phyloP scores from a whole-genome alignment of 2,329 filamentous ascomycete species.

The Tolypocladium nubicola region DNA sequence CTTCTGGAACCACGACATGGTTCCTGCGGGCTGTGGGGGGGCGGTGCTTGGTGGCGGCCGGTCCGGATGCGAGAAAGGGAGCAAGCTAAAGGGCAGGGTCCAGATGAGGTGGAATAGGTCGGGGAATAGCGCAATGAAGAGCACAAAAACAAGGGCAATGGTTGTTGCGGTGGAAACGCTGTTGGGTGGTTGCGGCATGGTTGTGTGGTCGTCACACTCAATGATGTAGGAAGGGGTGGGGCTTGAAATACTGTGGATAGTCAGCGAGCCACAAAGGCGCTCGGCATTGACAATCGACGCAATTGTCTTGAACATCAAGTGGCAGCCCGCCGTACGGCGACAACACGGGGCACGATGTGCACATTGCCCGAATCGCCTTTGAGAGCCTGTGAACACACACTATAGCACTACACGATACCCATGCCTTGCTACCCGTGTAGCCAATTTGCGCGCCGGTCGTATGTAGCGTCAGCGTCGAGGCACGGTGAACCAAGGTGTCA shows the following conservation, averaged over 20 bases:
- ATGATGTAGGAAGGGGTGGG: slow-evolving; percentile 16
- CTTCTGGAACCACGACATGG: slow-evolving; percentile 77
- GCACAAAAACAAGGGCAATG: slow-evolving; percentile 33
- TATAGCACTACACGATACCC: not conserved
- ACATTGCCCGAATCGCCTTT: not conserved
- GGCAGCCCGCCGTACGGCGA: not conserved
- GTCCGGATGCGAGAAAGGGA: slow-evolving; percentile 19
- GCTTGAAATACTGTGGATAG: slow-evolving; percentile 9
- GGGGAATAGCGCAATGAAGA: slow-evolving; percentile 43
- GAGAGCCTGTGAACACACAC: not conserved
- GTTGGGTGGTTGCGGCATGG: slow-evolving; percentile 28
- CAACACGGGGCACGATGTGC: not conserved
- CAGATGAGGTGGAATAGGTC: slow-evolving; percentile 40
- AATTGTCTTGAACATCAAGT: not conserved
- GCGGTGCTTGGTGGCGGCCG: slow-evolving; percentile 13
- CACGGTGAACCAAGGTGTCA: too few relatives aligned
- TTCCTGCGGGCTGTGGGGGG: slow-evolving; percentile 15
- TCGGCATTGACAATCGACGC: not conserved
- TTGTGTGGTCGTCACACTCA: slow-evolving; percentile 8
- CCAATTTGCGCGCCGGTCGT: not conserved
- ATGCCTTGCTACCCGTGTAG: not conserved
- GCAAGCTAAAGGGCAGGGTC: slow-evolving; percentile 33
- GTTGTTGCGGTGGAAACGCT: slow-evolving; percentile 27
- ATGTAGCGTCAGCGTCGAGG: not conserved
- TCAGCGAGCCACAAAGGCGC: not conserved